Conservation (phyloP, 78 protist genomes). For the Corallochytrium limacisporum region DNA sequence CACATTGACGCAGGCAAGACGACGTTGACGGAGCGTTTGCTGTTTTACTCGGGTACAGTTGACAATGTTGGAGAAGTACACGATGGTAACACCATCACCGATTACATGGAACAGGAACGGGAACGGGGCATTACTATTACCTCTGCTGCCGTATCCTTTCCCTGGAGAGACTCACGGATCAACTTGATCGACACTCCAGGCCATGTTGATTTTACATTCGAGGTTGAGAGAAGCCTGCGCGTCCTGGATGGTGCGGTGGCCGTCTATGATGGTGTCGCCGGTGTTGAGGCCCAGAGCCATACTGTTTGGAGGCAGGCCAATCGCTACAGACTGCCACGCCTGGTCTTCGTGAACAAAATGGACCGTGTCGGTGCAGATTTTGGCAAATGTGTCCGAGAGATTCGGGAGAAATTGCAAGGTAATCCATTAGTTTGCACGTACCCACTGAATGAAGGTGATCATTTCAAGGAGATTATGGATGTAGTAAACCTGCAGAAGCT, state of each 20-base stretch:
- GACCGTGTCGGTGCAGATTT: constrained; percentile 74
- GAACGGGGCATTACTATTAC: constrained; percentile 85
- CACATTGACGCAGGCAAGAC: constrained; percentile 94
- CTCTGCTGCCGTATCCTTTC: constrained; percentile 63
- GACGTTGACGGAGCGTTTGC: constrained; percentile 81
- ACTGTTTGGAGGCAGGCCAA: constrained; percentile 61
- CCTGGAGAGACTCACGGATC: constrained; percentile 54
- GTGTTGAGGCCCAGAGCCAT: constrained; percentile 75
- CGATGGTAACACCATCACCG: constrained; percentile 79
- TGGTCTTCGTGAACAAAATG: constrained; percentile 82
- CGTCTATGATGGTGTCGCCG: constrained; percentile 74
- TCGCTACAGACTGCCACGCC: constrained; percentile 54
- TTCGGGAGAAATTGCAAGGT: constrained; percentile 12
- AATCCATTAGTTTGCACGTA: constrained; percentile 42
- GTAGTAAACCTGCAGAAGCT: constrained; percentile 20
- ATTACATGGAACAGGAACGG: constrained; percentile 68
- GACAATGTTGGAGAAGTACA: constrained; percentile 53
- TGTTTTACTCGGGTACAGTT: constrained; percentile 55
- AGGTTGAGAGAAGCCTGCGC: constrained; percentile 71
- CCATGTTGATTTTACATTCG: constrained; percentile 91
- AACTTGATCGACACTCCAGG: constrained; percentile 93
- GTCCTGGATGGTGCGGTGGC: constrained; percentile 23
- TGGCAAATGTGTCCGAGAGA: not conserved
- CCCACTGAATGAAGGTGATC: constrained; percentile 27
- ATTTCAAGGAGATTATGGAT: constrained; percentile 38